Evolutionary conservation across 257 asterid species (phyloP).

Genomic region (Leonotis leonurus): DNA sequence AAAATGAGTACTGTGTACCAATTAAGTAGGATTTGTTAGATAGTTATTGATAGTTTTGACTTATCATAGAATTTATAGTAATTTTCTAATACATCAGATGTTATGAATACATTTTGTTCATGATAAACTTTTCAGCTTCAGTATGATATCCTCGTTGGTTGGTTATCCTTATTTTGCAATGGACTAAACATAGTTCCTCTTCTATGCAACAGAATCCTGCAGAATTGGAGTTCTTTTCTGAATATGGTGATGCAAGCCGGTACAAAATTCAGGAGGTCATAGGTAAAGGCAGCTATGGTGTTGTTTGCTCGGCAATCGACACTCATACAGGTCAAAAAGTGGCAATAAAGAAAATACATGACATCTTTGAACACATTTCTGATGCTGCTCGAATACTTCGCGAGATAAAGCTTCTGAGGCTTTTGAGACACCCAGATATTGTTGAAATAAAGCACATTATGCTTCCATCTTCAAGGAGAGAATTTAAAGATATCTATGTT

Average conservation of each 20-base stretch:
- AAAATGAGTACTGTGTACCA: not conserved
- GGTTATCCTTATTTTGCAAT: conserved; percentile 2
- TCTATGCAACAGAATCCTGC: conserved; percentile 45
- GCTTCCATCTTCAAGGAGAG: conserved; percentile 93
- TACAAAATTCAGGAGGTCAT: conserved; percentile 75
- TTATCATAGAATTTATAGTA: not conserved
- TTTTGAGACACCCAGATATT: conserved; percentile 84
- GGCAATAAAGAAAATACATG: conserved; percentile 87
- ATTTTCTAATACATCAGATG: not conserved
- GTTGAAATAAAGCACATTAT: conserved; percentile 87
- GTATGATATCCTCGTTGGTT: not conserved
- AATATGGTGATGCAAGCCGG: conserved; percentile 82
- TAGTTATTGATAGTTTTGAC: not conserved
- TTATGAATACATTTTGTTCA: not conserved
- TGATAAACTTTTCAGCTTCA: not conserved
- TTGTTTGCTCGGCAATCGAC: conserved; percentile 85
- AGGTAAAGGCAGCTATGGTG: conserved; percentile 95
- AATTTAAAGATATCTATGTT: conserved; percentile 78
- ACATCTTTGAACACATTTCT: conserved; percentile 75
- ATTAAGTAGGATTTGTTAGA: not conserved
- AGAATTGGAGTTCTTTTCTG: conserved; percentile 82
- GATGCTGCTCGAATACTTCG: conserved; percentile 91
- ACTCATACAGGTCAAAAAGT: conserved; percentile 78
- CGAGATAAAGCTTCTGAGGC: conserved; percentile 88
- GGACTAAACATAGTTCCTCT: conserved; percentile 5